Base-by-base conservation (phyloP, 2,329 filamentous ascomycete genomes). In the Thermomyces lanuginosus region DNA sequence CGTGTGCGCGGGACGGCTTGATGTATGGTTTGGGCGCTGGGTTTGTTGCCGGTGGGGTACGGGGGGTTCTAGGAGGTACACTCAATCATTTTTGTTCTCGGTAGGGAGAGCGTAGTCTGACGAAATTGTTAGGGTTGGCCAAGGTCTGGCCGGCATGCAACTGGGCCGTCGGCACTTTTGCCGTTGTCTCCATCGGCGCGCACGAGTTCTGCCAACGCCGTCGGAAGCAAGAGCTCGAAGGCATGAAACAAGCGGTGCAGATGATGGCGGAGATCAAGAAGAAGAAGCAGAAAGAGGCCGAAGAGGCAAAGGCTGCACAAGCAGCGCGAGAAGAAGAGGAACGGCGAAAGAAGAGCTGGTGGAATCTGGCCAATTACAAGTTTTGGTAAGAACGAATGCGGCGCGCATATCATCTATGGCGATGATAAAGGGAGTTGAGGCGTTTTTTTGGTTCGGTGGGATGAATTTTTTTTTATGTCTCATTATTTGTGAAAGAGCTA, bases 131-230 rank as follows among this genome's bases (percentile, higher is more conserved):
- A 48, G 45, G 48, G 17, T 17, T 45, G 69, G 71, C 66, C 21
- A 63, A 65, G 10, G 55, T 82, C 34, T 66, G 65, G 30, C 70
- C 67, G 42, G 71, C 79, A 1, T 74, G 76, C 18, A 91, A 91
- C 44, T 92, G 80, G 78, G 83, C 82, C 0, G 82, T 89, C 4
- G 79, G 73, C 5, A 64, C 71, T 18, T 92, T 89, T 49, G 61
- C 75, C 13, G 47, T 76, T 11, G 68, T 67, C 5, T 74, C 77
- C n/a, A 60, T 77, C 24, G 64, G 66, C 16, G 75, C 76, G 26
- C 89, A 83, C 55, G 81, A 93, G 54, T 82, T 77, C 44, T 95
- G 86, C 56, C 73, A 83, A 44, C 74, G 73, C 39, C 66, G 69
- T 35, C 66, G 83, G 32, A 63, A 69, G 24, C 64, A 76, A 34